These are phyloP conservation scores for Cyberlindnera subsufficiens DNA, from an alignment of 805 yeast species.

Conservation along the genomic window DNA sequence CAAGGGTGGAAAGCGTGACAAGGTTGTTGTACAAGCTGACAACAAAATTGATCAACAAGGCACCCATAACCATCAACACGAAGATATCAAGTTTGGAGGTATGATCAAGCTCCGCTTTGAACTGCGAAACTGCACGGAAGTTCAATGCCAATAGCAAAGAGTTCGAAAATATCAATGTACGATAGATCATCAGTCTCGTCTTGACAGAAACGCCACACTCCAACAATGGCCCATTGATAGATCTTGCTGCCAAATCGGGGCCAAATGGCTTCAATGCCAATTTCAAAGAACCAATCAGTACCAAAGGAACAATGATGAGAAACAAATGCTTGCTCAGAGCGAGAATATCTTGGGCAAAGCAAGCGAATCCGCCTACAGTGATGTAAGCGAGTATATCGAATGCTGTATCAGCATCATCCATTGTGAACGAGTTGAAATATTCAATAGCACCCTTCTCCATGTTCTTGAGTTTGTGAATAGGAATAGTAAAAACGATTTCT, in stretches of 20 bases:
- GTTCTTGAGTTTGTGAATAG: constrained; percentile 7
- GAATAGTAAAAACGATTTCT: constrained; percentile 7
- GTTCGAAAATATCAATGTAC: constrained; percentile 1
- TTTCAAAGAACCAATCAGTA: constrained; percentile 3
- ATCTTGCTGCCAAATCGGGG: constrained; percentile 2
- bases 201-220: neutral
- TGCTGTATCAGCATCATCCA: neutral
- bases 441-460: neutral
- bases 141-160: constrained; percentile 3
- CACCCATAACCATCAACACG: constrained; percentile 9
- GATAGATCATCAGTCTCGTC: neutral
- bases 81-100: constrained; percentile 4
- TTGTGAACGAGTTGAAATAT: constrained; percentile 5
- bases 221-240: neutral
- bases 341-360: constrained; percentile 13
- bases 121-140: constrained; percentile 2
- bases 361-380: constrained; percentile 6
- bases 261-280: constrained; percentile 1
- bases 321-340: constrained; percentile 7
- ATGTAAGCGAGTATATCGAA: constrained; percentile 6
- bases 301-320: constrained; percentile 8
- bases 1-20: neutral
- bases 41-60: constrained; percentile 3
- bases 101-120: constrained; percentile 2
- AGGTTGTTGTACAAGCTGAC: constrained; percentile 6